A percentile compares a stretch with the other conserved stretches of the same genome.
Conservation (phyloP, 2,329 filamentous ascomycete genomes). For the Emericellopsis atlantica region DNA sequence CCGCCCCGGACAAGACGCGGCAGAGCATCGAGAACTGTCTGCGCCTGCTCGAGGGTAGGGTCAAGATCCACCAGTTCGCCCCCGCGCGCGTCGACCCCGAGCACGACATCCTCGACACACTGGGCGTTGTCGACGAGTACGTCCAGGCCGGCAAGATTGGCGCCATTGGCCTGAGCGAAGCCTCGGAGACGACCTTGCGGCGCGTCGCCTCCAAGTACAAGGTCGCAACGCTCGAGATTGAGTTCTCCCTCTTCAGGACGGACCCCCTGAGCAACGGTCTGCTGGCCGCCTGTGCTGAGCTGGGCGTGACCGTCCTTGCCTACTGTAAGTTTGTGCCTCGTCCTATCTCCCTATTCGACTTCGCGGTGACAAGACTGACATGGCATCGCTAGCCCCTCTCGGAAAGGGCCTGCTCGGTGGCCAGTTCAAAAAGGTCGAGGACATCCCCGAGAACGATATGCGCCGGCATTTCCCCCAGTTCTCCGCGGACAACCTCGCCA, state of each 20-base stretch:
- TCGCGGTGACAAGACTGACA: not conserved
- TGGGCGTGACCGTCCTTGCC: constrained; percentile 53
- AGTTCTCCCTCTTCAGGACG: constrained; percentile 30
- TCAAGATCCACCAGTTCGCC: constrained; percentile 45
- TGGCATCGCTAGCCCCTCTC: not conserved
- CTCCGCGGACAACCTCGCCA: constrained; percentile 46
- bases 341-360: not conserved
- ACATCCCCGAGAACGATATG: constrained; percentile 1
- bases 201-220: constrained; percentile 25
- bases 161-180: constrained; percentile 32
- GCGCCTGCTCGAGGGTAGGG: constrained; percentile 19
- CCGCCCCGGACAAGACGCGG: constrained; percentile 36
- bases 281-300: constrained; percentile 39
- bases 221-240: constrained; percentile 33
- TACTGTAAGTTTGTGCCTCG: constrained; percentile 31
- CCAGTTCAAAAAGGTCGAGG: not conserved
- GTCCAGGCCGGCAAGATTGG: constrained; percentile 33
- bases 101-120: constrained; percentile 23
- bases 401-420: constrained; percentile 1
- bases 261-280: constrained; percentile 33
- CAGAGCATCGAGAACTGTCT: constrained; percentile 42
- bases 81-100: constrained; percentile 39
- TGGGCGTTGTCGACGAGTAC: constrained; percentile 29
- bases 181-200: constrained; percentile 29
- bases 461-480: constrained; percentile 40